Conservation (phyloP, 2,329 filamentous ascomycete genomes). For the Diaporthe vexans region DNA sequence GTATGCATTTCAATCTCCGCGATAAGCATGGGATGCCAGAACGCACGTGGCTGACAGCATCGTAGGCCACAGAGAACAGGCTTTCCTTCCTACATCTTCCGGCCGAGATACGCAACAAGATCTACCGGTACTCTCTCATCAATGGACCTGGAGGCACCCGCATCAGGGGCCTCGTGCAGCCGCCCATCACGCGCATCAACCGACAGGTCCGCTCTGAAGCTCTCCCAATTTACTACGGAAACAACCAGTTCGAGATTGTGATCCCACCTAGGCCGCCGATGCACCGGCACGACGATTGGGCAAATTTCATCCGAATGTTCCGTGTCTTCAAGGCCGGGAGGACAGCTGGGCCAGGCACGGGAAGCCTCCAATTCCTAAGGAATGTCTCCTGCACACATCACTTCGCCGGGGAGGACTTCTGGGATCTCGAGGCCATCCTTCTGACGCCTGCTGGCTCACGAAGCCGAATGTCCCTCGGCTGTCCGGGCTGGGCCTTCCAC, state of each 20-base stretch:
- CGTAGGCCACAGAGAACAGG: neutral
- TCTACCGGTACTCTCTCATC: slow-evolving; percentile 6
- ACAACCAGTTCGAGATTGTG: neutral
- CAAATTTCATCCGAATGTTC: neutral
- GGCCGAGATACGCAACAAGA: slow-evolving; percentile 22
- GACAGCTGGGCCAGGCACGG: neutral
- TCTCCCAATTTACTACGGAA: slow-evolving; percentile 7
- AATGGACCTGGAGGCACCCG: neutral
- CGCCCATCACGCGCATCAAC: neutral
- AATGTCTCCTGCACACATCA: neutral
- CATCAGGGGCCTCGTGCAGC: neutral
- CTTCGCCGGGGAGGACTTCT: neutral
- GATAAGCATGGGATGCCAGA: no score
- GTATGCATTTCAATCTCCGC: neutral
- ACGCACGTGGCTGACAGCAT: neutral
- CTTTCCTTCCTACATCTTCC: slow-evolving; percentile 11
- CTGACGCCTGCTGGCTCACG: no score
- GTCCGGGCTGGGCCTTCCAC: no score
- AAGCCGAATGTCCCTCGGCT: no score
- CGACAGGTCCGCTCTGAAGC: slow-evolving; percentile 8
- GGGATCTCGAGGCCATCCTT: neutral
- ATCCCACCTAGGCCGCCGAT: neutral
- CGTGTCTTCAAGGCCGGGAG: neutral
- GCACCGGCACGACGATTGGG: neutral
- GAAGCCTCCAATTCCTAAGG: neutral